Evolutionary conservation across 2,329 filamentous ascomycete genomes (phyloP), one percentile per base, ranked within the genome.

Genomic region (Sclerotinia nivalis): DNA sequence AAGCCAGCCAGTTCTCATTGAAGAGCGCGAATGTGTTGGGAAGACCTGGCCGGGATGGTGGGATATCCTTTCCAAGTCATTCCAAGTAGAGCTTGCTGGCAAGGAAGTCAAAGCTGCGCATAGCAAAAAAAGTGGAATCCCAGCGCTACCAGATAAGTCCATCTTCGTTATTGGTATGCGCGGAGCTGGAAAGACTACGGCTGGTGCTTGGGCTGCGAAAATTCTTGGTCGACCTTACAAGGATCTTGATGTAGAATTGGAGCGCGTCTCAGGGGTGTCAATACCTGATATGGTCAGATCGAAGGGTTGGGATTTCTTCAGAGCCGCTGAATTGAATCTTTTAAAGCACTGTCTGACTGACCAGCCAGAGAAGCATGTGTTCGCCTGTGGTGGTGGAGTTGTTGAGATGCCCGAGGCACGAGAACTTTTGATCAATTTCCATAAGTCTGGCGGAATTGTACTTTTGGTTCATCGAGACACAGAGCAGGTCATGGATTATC

Each of bases 31-130:
- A 77, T 99, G 96, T 79, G 92, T 93, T 3, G 94, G 92, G 54
- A 99, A 99, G 84, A 99, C 96, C 2, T 99, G 96, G 96, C 96
- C 96, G 0, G 96, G 95, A 13, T 99, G 96, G 93, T 99, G 96
- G 96, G 96, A 99, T 80, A 88, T 90, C 25, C 82, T 98, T 69
- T 89, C 90, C 31, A 88, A 91, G 74, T 87, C 88, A 20, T 99
- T 97, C 83, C 85, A 89, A 47, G 91, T 92, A 40, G 81, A 85
- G 40, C 83, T 98, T n/a, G 87, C 90, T 71, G 96, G 96, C 18
- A 87, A 90, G 49, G 93, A 78, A 55, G 71, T 76, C 43, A 78
- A 79, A 52, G 77, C 75, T 68, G 74, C 81, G 59, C 79, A 80
- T 34, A 77, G 80, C 15, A 81, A 80, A 43, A 75, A 77, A 18